Evolutionary conservation across 75 land plant genomes (phyloP), one percentile per base, ranked within the genome.

Genomic region (Pseudotsuga menziesii): DNA sequence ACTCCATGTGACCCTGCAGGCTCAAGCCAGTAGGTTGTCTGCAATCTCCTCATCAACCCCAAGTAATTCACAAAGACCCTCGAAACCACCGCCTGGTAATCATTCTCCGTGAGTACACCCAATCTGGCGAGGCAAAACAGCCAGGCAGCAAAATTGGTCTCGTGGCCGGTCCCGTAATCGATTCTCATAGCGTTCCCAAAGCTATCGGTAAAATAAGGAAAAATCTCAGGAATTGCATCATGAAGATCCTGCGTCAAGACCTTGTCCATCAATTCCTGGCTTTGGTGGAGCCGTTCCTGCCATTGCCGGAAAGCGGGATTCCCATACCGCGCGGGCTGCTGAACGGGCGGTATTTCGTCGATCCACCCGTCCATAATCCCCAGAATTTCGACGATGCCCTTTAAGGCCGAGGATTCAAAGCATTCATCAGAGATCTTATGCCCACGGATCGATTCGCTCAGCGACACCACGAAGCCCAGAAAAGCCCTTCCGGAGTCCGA

Each of bases 1-100:
- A 97, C 99, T 0, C 99, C 99, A 64, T 97, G 99, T 3, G 99
- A 97, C 32, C 99, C 99, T 9, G 99, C 99, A 0, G 98, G 99
- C 76, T 97, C 99, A 35, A 97, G 84, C 74, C 82, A 82, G 78
- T 97, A 97, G 2, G 86, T 86, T 22, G 84, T 79, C 80, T 97
- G 99, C 82, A 97, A 80, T 78, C 85, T 94, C 77, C 98, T 83
- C 99, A 97, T 94, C 56, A 97, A 63, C 2, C 87, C 91, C 20
- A 97, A 75, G 32, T 96, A 96, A 78, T 83, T 82, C 29, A 90
- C 89, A 77, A 97, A 97, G 19, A 91, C 88, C 58, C 88, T 85
- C 1, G 82, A 57, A 4, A 97, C 98, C 7, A 92, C 72, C 20
- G 89, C 99, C 12, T 84, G 95, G 76, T 91, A 94, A 60, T 97